These are phyloP conservation scores for Dissophora globulifera DNA, from an alignment of 192 early-diverging fungal species.

Conservation along the genomic window DNA sequence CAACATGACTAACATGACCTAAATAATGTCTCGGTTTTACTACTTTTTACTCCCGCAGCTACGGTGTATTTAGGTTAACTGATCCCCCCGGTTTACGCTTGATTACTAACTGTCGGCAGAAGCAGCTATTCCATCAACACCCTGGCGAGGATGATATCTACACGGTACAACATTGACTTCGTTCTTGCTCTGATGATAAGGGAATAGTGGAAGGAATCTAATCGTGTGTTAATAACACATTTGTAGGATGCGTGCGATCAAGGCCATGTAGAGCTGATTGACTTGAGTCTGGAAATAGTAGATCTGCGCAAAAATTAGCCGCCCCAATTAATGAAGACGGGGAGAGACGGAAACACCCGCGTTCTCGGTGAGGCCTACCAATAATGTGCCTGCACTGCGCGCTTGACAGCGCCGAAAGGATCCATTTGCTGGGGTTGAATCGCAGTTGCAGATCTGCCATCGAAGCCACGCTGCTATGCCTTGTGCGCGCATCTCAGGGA, in stretches of 20 bases:
- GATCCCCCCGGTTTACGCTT: conserved; percentile 86
- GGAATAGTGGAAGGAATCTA: neutral
- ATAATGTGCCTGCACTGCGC: no score
- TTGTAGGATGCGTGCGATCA: conserved; percentile 44
- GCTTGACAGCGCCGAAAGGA: no score
- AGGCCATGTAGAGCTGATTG: conserved; percentile 44
- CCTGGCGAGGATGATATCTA: conserved; percentile 64
- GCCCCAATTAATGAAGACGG: no score
- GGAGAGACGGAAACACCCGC: no score
- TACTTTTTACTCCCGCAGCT: conserved; percentile 59
- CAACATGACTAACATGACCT: no score
- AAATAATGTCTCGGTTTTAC: no score
- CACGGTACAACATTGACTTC: conserved; percentile 46
- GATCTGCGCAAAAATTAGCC: conserved; percentile 47
- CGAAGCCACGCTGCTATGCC: no score
- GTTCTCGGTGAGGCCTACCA: no score
- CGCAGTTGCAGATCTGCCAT: neutral
- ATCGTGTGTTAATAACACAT: neutral
- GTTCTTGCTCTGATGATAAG: neutral
- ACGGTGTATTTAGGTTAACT: conserved; percentile 88
- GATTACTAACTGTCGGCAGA: conserved; percentile 76
- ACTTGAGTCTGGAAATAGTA: conserved; percentile 47
- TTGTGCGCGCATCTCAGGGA: no score
- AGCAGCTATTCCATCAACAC: conserved; percentile 86
- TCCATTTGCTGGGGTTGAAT: conserved; percentile 18